These are phyloP conservation scores for Trichophaea hybrida DNA, from an alignment of 2,329 filamentous ascomycete species.

Conservation along the genomic window DNA sequence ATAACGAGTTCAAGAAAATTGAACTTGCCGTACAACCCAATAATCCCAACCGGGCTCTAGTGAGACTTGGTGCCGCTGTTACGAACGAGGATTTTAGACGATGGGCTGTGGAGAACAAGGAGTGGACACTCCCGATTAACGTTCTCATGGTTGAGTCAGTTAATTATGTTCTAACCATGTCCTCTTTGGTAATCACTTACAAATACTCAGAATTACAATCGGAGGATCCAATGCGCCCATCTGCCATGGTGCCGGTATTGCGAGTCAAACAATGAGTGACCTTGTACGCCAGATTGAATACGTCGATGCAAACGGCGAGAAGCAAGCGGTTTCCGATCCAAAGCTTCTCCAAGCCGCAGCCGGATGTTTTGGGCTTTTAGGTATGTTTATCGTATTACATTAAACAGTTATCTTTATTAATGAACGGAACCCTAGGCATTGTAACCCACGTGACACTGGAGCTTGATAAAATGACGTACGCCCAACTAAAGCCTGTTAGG, in stretches of 20 bases:
- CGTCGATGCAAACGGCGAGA: slow-evolving; percentile 35
- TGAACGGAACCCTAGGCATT: slow-evolving; percentile 25
- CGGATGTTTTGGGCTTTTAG: slow-evolving; percentile 37
- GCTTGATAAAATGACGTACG: slow-evolving; percentile 37
- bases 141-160: slow-evolving; percentile 36
- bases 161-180: not conserved
- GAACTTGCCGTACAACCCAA: slow-evolving; percentile 23
- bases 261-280: slow-evolving; percentile 35
- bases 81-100: slow-evolving; percentile 37
- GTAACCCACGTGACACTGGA: slow-evolving; percentile 39
- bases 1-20: slow-evolving; percentile 33
- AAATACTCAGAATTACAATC: slow-evolving; percentile 31
- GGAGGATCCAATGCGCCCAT: slow-evolving; percentile 36
- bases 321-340: slow-evolving; percentile 33
- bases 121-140: slow-evolving; percentile 35
- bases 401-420: not conserved
- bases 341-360: slow-evolving; percentile 34
- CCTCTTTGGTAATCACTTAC: not conserved
- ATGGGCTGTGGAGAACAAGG: slow-evolving; percentile 34
- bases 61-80: slow-evolving; percentile 34
- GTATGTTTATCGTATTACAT: slow-evolving; percentile 16
- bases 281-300: slow-evolving; percentile 38
- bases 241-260: slow-evolving; percentile 37
- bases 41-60: slow-evolving; percentile 27
- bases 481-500: slow-evolving; percentile 36